Conservation (phyloP, 2,329 filamentous ascomycete species). For the Fusarium graminum region DNA sequence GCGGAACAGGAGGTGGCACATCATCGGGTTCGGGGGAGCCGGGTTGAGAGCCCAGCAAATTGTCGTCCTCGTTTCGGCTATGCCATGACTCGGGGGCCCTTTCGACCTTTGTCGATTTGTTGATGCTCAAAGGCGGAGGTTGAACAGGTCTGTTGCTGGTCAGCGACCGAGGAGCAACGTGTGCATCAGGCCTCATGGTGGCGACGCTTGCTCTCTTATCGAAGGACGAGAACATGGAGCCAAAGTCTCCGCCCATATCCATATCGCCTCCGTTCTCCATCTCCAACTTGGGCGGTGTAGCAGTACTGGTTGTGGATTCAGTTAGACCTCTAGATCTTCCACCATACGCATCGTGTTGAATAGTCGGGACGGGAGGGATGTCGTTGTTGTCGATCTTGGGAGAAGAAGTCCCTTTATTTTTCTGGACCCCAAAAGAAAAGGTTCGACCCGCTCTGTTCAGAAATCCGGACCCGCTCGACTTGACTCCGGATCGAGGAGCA, state of each 20-base stretch:
- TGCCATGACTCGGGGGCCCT: conserved; percentile 63
- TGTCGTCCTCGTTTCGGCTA: conserved; percentile 63
- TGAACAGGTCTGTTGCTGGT: conserved; percentile 59
- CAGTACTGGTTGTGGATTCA: conserved; percentile 66
- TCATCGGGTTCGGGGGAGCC: conserved; percentile 57
- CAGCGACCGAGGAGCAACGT: conserved; percentile 59
- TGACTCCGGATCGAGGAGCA: conserved; percentile 59
- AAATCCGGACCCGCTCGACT: conserved; percentile 64
- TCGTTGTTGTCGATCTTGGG: conserved; percentile 52
- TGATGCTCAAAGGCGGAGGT: conserved; percentile 64
- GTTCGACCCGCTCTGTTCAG: conserved; percentile 69
- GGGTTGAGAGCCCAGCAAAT: conserved; percentile 58
- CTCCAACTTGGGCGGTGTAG: conserved; percentile 64
- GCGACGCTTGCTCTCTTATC: conserved; percentile 67
- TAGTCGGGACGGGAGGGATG: conserved; percentile 56
- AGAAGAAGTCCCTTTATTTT: conserved; percentile 58
- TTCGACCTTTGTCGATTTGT: conserved; percentile 61
- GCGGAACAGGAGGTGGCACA: conserved; percentile 57
- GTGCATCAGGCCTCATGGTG: conserved; percentile 60
- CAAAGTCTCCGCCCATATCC: conserved; percentile 70
- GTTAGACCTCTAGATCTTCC: conserved; percentile 65
- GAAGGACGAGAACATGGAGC: conserved; percentile 67
- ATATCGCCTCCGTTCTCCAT: conserved; percentile 58
- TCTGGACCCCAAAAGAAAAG: conserved; percentile 70
- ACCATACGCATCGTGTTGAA: conserved; percentile 51